Conservation (phyloP, 352 stramenopile genomes). For the Plasmopara viticola region DNA sequence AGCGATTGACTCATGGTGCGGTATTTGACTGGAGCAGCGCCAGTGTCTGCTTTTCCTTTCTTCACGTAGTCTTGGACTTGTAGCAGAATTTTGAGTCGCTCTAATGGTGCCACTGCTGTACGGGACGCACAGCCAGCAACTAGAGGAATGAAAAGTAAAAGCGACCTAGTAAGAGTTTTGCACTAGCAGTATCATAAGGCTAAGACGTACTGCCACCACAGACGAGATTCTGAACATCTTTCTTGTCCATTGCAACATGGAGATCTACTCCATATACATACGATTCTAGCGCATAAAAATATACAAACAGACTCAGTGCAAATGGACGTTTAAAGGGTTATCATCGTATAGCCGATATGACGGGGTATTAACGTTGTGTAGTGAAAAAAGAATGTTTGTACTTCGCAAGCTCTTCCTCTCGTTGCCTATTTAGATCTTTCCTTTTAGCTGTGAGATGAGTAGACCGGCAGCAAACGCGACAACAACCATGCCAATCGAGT, state of each 20-base stretch:
- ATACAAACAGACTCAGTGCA: too few relatives aligned
- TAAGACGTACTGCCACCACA: conserved; percentile 60
- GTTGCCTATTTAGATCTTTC: conserved; percentile 20
- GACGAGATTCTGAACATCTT: conserved; percentile 56
- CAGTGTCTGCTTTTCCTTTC: conserved; percentile 3
- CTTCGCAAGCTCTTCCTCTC: too few relatives aligned
- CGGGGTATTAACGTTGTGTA: too few relatives aligned
- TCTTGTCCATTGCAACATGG: conserved; percentile 23
- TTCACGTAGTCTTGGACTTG: conserved; percentile 72
- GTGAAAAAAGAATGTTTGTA: too few relatives aligned
- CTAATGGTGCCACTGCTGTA: conserved; percentile 60
- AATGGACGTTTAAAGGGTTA: too few relatives aligned
- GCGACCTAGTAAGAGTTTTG: too few relatives aligned
- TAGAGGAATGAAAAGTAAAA: conserved; percentile 10
- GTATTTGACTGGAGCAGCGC: conserved; percentile 33
- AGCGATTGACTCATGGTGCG: conserved; percentile 49
- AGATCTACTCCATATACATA: background rate
- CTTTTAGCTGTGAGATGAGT: conserved; percentile 45
- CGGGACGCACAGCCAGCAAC: conserved; percentile 65
- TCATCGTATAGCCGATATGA: too few relatives aligned
- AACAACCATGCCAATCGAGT: conserved; percentile 48
- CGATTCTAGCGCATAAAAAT: too few relatives aligned
- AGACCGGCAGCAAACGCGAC: conserved; percentile 59
- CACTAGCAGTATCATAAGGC: too few relatives aligned
- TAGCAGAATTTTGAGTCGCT: conserved; percentile 76